Percentiles rank a stretch among this genome's conserved stretches.
These are phyloP conservation scores for Stentor coeruleus DNA, from an alignment of 73 alveolate genomes.

Conservation along the genomic window DNA sequence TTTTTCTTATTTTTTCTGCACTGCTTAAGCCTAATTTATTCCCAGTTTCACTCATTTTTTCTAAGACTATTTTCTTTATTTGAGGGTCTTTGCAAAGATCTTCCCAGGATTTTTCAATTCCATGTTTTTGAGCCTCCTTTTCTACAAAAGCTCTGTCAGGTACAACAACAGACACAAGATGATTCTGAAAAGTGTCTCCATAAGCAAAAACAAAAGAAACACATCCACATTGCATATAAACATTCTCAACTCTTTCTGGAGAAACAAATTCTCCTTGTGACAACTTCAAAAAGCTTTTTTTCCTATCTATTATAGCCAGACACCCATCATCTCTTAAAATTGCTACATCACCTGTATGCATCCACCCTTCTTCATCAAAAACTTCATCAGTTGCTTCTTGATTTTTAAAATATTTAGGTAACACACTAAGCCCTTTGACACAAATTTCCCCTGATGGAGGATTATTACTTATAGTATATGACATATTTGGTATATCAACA, in stretches of 20 bases:
- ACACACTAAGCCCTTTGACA: conserved; percentile 84
- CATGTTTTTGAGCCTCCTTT: conserved; percentile 35
- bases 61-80: conserved; percentile 26
- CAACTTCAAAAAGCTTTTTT: conserved; percentile 92
- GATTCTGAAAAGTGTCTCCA: conserved; percentile 84
- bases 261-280: conserved; percentile 98
- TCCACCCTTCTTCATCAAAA: conserved; percentile 89
- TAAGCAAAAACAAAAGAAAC: conserved; percentile 80
- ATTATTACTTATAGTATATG: conserved; percentile 61
- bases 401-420: conserved; percentile 75
- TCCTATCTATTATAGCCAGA: conserved; percentile 88
- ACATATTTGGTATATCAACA: conserved; percentile 90
- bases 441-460: conserved; percentile 94
- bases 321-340: conserved; percentile 62
- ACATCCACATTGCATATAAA: conserved; percentile 55
- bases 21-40: conserved; percentile 60
- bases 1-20: conserved; percentile 73
- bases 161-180: conserved; percentile 69
- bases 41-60: conserved; percentile 44
- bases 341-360: conserved; percentile 97
- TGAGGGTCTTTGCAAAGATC: conserved; percentile 35
- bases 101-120: conserved; percentile 35
- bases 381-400: conserved; percentile 85
- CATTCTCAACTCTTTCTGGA: conserved; percentile 92
- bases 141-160: conserved; percentile 61